These are phyloP conservation scores for Apostasia shenzhenica DNA, from an alignment of 106 monocot genomes.

Conservation along the genomic window DNA sequence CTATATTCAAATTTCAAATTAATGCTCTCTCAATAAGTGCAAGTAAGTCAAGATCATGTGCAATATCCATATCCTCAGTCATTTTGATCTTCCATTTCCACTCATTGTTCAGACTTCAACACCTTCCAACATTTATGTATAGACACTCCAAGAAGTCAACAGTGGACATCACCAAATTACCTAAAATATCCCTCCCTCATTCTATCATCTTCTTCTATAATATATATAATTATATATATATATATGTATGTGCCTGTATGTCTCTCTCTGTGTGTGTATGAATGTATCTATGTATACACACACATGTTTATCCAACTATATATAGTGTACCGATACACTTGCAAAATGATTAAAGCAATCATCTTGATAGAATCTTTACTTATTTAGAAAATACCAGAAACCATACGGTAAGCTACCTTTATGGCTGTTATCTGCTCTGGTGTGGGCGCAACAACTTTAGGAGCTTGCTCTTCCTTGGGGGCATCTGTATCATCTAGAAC, in stretches of 20 bases:
- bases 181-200: too few species aligned
- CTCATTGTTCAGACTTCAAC: background rate
- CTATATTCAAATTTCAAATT: too few species aligned
- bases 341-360: background rate
- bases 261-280: background rate
- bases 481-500: conserved; percentile 25
- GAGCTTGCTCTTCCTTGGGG: conserved; percentile 44
- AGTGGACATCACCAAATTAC: too few species aligned
- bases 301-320: background rate
- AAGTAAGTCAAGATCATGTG: too few species aligned
- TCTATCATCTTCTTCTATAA: too few species aligned
- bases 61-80: too few species aligned
- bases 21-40: too few species aligned
- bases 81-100: too few species aligned
- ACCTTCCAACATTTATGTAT: background rate
- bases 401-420: conserved; percentile 45
- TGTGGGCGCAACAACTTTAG: conserved; percentile 76
- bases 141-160: background rate
- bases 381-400: background rate
- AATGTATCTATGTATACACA: background rate
- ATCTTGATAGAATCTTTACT: background rate
- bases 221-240: background rate
- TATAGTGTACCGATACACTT: background rate
- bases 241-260: background rate
- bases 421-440: conserved; percentile 97